Percentiles rank a stretch among this genome's conserved stretches.
Evolutionary conservation across 2,329 filamentous ascomycete genomes (phyloP).

Genomic region (Diplocarpon rosae): DNA sequence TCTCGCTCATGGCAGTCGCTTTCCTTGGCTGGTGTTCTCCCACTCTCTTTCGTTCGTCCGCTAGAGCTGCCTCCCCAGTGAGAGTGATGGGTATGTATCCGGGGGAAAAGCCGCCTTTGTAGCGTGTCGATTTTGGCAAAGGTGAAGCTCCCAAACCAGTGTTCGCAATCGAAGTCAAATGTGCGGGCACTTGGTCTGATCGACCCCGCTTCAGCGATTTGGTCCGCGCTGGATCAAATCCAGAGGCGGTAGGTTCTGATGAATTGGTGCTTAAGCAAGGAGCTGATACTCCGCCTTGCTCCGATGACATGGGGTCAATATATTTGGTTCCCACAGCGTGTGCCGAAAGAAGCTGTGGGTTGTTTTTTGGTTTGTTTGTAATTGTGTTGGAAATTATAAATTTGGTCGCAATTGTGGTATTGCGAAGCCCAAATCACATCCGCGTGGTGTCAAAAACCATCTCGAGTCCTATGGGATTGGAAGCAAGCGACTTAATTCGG

Average conservation of each 20-base stretch:
- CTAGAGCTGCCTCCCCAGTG: conserved; percentile 42
- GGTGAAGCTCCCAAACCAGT: conserved; percentile 21
- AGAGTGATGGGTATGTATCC: conserved; percentile 31
- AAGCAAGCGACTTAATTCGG: conserved; percentile 10
- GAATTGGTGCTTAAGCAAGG: conserved; percentile 18
- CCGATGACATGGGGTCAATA: conserved; percentile 23
- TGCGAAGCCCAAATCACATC: conserved; percentile 11
- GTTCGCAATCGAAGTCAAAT: conserved; percentile 21
- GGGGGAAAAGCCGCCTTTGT: conserved; percentile 26
- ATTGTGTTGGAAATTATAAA: background rate
- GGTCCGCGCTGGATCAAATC: conserved; percentile 15
- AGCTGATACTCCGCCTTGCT: conserved; percentile 20
- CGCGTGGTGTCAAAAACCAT: conserved; percentile 16
- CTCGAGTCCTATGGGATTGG: conserved; percentile 15
- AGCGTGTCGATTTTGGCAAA: conserved; percentile 26
- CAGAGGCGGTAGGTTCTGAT: conserved; percentile 14
- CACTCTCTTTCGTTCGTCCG: conserved; percentile 40
- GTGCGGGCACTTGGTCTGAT: conserved; percentile 18
- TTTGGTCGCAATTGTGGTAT: background rate
- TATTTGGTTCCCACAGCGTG: background rate
- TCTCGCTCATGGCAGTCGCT: conserved; percentile 35
- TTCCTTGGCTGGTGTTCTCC: conserved; percentile 35
- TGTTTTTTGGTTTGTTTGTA: too few relatives aligned
- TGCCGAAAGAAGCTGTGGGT: background rate
- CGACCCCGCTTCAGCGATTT: conserved; percentile 26